Percentiles rank a stretch among this genome's conserved stretches.
phyloP scores from a whole-genome alignment of 306 rosid species.

The Hippophae tibetana region DNA sequence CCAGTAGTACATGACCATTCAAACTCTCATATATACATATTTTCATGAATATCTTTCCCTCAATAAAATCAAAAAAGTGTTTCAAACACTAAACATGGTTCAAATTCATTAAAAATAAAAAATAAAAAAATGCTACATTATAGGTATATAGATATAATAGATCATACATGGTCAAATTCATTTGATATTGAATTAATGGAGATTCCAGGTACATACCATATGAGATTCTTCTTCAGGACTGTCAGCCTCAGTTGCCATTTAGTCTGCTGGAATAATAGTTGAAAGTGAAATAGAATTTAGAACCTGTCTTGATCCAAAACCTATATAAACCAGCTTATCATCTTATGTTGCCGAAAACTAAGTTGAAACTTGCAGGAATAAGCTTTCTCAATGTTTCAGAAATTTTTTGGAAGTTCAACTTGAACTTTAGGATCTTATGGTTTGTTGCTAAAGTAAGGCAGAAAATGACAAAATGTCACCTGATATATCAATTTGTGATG shows the following conservation, averaged over 20 bases:
- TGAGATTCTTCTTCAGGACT: slow-evolving; percentile 25
- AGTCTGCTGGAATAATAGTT: slow-evolving; percentile 11
- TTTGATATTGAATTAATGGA: slow-evolving; percentile 7
- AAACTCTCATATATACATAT: background rate
- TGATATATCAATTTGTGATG: slow-evolving; percentile 24
- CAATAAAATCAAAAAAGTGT: background rate
- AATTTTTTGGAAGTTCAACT: slow-evolving; percentile 1
- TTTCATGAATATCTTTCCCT: background rate
- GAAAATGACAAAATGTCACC: slow-evolving; percentile 43
- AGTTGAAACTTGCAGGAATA: no score
- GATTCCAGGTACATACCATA: slow-evolving; percentile 30
- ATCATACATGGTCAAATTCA: background rate
- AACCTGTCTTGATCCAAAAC: slow-evolving; percentile 15
- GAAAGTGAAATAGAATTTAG: slow-evolving; percentile 18
- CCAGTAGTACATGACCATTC: slow-evolving; percentile 2
- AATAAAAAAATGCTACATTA: background rate
- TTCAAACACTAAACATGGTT: background rate
- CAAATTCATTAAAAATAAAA: background rate
- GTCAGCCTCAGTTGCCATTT: slow-evolving; percentile 41
- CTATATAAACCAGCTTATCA: slow-evolving; percentile 1
- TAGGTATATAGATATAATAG: slow-evolving; percentile 1
- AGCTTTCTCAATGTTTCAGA: background rate
- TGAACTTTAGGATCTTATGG: background rate
- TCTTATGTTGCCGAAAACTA: no score
- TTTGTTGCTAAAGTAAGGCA: slow-evolving; percentile 20